Evolutionary conservation across 768 basidiomycete species (phyloP).

Genomic region (Lepiota brunneoincarnata): DNA sequence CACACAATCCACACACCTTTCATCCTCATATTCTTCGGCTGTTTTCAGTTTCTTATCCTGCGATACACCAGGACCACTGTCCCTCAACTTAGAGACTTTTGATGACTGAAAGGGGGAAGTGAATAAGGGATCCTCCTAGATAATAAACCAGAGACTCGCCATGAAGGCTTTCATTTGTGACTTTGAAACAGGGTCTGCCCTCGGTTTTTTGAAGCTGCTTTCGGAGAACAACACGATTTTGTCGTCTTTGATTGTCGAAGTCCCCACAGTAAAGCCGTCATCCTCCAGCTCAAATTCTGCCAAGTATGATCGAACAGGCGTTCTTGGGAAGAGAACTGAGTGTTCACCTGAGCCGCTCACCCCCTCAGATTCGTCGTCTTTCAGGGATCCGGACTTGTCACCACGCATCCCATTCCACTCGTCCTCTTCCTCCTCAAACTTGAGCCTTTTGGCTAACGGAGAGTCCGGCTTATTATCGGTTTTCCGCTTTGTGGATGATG

Average conservation of each 20-base stretch:
- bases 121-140: not conserved
- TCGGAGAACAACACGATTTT: slow-evolving; percentile 57
- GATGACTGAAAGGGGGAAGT: slow-evolving; percentile 56
- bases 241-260: slow-evolving; percentile 24
- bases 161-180: slow-evolving; percentile 68
- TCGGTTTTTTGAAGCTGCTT: slow-evolving; percentile 18
- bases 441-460: slow-evolving; percentile 14
- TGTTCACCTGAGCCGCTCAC: slow-evolving; percentile 11
- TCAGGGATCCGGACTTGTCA: slow-evolving; percentile 14
- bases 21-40: slow-evolving; percentile 61
- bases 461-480: not conserved
- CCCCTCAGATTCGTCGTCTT: slow-evolving; percentile 15
- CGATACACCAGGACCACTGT: slow-evolving; percentile 23
- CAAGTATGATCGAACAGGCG: not conserved
- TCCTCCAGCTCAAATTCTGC: slow-evolving; percentile 42
- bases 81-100: slow-evolving; percentile 61
- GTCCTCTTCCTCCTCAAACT: slow-evolving; percentile 21
- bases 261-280: slow-evolving; percentile 39
- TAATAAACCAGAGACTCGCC: slow-evolving; percentile 39
- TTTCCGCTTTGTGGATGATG: slow-evolving; percentile 7
- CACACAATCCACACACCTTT: slow-evolving; percentile 38
- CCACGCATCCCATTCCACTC: slow-evolving; percentile 39
- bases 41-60: slow-evolving; percentile 25
- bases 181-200: slow-evolving; percentile 25
- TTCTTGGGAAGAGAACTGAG: not conserved